A percentile compares a stretch with the other conserved stretches of the same genome.
Evolutionary conservation across 208 protist genomes (phyloP).

Genomic region (Trypanosoma platydactyli): DNA sequence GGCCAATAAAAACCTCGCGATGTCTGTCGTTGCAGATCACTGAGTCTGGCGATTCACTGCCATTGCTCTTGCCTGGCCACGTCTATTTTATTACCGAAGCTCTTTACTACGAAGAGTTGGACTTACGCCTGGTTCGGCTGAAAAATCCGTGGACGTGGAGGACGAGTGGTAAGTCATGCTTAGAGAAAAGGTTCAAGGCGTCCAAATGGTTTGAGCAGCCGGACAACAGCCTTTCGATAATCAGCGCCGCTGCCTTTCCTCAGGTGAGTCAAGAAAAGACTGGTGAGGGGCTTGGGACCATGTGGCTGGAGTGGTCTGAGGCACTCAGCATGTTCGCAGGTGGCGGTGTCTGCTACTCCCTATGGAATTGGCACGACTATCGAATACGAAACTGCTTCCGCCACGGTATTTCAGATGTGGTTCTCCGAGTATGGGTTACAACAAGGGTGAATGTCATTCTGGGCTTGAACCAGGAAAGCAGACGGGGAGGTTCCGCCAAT

Average conservation of each 20-base stretch:
- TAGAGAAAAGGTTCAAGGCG: conserved; percentile 42
- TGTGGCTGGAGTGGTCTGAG: conserved; percentile 37
- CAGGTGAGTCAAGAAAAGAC: background rate
- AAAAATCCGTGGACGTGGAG: conserved; percentile 65
- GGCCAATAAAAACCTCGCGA: background rate
- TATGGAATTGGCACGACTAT: conserved; percentile 39
- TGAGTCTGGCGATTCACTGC: background rate
- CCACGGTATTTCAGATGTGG: conserved; percentile 31
- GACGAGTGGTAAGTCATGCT: conserved; percentile 11
- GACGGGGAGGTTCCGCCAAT: conserved; percentile 16
- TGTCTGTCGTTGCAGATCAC: background rate
- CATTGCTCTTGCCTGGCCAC: conserved; percentile 14
- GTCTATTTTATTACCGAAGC: conserved; percentile 18
- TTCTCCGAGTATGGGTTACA: conserved; percentile 41
- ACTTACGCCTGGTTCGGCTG: conserved; percentile 54
- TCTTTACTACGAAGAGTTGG: conserved; percentile 36
- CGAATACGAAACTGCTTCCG: conserved; percentile 42
- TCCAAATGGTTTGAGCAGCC: conserved; percentile 57
- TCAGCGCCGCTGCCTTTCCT: background rate
- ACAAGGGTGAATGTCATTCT: conserved; percentile 39
- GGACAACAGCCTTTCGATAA: conserved; percentile 34
- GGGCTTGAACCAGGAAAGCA: conserved; percentile 39
- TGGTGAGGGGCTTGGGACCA: conserved; percentile 9
- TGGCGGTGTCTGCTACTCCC: conserved; percentile 23
- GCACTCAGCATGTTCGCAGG: conserved; percentile 20